Base-by-base conservation (phyloP, 2,329 filamentous ascomycete genomes). In the Colletotrichum eleusines region DNA sequence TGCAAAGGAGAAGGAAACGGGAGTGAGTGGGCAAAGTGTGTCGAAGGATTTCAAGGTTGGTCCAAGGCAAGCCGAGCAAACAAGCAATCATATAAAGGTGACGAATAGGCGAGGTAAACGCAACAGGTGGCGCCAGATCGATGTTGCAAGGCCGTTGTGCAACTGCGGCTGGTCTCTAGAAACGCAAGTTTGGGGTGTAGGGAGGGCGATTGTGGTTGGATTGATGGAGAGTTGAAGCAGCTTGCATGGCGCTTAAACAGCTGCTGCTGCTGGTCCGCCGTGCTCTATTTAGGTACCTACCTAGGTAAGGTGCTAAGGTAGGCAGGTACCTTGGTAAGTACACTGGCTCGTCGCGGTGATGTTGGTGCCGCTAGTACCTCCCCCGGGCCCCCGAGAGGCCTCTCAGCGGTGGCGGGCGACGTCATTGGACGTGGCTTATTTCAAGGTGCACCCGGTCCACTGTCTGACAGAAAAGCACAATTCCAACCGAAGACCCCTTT, bases 181-280 rank as follows among this genome's bases (percentile, higher is more conserved):
- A 40, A 48, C n/a, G 54, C 44, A 42, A n/a, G 58, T 20, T 33
- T 14, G 46, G 64, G 59, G 66, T 72, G 66, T 70, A 67, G 69
- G 64, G 54, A 65, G 42, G 40, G 54, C 38, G 53, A 31, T 20
- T 28, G 26, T 65, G 69, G 69, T 72, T 72, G 69, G 69, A 61
- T 70, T 69, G 69, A 33, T 35, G 3, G 68, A 50, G 48, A 26
- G 59, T 44, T 51, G 66, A 65, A 65, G 59, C 69, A 55, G 42
- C 66, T 69, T 65, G 60, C 54, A 72, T 70, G 69, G 69, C 69
- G 69, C 69, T 72, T 72, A 72, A 72, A 67, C 51, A 53, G 20
- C 20, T 23, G 44, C 44, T 69, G 51, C 38, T 61, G 48, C 23
- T 71, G 58, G 48, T 68, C 44, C 26, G 38, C 31, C 53, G 63